phyloP scores from a whole-genome alignment of 805 yeast genomes.

The Candida namnaoensis region DNA sequence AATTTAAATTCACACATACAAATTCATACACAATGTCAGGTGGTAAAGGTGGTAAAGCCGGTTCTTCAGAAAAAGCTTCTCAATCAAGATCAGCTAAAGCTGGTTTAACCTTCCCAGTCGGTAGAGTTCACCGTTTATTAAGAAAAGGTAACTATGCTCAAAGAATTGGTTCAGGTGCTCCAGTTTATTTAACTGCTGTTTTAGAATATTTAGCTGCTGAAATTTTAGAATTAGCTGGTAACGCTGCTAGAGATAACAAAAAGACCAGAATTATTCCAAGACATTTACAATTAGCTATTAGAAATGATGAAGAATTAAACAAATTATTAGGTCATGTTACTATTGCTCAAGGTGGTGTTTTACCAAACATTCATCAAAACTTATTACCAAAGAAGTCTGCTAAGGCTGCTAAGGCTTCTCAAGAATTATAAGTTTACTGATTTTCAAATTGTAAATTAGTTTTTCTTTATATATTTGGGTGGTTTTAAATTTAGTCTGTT shows the following conservation, averaged over 20 bases:
- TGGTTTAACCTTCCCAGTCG: constrained; percentile 98
- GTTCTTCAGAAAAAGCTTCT: constrained; percentile 89
- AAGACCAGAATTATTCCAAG: constrained; percentile 83
- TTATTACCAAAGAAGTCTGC: constrained; percentile 52
- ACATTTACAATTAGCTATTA: constrained; percentile 76
- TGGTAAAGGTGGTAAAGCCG: constrained; percentile 83
- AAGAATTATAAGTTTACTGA: constrained; percentile 25
- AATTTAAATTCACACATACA: too few relatives aligned
- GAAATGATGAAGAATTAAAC: constrained; percentile 82
- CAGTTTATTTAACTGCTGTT: constrained; percentile 75
- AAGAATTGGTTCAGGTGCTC: constrained; percentile 91
- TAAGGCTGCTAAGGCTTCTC: constrained; percentile 30
- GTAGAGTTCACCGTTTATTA: constrained; percentile 78
- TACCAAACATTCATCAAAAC: constrained; percentile 74
- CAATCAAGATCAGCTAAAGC: constrained; percentile 98
- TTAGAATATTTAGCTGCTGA: constrained; percentile 78
- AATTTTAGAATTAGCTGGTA: constrained; percentile 78
- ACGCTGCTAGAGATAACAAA: constrained; percentile 83
- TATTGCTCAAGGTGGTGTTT: constrained; percentile 82
- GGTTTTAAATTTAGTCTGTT: not conserved
- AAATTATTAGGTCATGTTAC: constrained; percentile 67
- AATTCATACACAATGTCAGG: constrained; percentile 48
- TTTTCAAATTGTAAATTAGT: too few relatives aligned
- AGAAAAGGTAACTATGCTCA: constrained; percentile 80
- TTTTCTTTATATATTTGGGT: too few relatives aligned